These are phyloP conservation scores for Pseudogymnoascus sp. DNA, from an alignment of 2,329 filamentous ascomycete species.

Conservation along the genomic window DNA sequence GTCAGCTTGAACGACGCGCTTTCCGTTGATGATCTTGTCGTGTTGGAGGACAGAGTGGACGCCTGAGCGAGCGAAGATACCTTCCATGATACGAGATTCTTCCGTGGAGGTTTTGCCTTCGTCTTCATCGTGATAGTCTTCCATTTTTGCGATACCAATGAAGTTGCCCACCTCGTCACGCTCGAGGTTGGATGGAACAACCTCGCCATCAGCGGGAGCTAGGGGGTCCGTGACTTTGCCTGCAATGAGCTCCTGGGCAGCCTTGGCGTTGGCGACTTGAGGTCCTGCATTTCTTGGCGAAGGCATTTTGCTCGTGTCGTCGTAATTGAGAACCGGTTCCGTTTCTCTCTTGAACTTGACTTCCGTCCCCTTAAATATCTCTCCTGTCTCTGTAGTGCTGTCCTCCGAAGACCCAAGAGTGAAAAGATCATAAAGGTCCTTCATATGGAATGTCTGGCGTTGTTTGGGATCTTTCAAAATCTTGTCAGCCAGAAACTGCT, in stretches of 20 bases:
- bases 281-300: neutral
- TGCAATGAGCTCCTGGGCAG: neutral
- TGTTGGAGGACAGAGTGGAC: constrained; percentile 92
- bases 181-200: constrained; percentile 12
- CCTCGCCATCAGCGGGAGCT: constrained; percentile 26
- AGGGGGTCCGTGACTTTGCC: constrained; percentile 15
- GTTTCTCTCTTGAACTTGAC: constrained; percentile 50
- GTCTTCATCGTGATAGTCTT: constrained; percentile 48
- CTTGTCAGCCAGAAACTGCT: constrained; percentile 95
- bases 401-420: constrained; percentile 62
- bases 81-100: constrained; percentile 76
- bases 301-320: neutral
- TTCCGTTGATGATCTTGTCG: constrained; percentile 79
- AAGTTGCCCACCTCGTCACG: constrained; percentile 44
- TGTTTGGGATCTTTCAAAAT: constrained; percentile 92
- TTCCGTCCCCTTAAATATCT: constrained; percentile 81
- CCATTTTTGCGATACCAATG: constrained; percentile 55
- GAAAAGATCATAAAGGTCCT: constrained; percentile 88
- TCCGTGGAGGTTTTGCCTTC: constrained; percentile 40
- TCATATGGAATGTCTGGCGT: constrained; percentile 80
- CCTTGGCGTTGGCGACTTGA: neutral
- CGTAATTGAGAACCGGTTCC: constrained; percentile 22
- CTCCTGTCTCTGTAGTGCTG: constrained; percentile 72
- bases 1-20: constrained; percentile 64
- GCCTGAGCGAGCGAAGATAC: constrained; percentile 77